phyloP scores from a whole-genome alignment of 2,329 filamentous ascomycete genomes.

The Penicillium hesseltinei region DNA sequence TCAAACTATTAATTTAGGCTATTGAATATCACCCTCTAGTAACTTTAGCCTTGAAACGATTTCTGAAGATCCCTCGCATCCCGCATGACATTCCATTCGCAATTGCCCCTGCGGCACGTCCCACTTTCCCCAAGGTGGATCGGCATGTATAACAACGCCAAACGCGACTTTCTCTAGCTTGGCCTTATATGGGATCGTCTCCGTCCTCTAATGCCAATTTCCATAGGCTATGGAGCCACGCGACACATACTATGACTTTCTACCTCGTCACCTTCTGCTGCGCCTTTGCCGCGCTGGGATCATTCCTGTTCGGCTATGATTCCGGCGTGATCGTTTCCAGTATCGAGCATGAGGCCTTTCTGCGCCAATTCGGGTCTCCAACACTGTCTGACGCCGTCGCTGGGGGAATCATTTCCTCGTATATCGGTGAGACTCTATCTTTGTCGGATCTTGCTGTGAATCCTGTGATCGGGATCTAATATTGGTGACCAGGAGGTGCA shows the following conservation, averaged over 20 bases:
- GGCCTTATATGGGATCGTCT: constrained; percentile 5
- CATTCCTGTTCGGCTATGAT: constrained; percentile 52
- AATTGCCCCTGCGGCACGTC: constrained; percentile 21
- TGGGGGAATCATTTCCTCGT: constrained; percentile 43
- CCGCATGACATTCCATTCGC: constrained; percentile 16
- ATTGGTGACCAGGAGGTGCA: constrained; percentile 33
- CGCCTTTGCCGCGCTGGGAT: constrained; percentile 47
- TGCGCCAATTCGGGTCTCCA: constrained; percentile 29
- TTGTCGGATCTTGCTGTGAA: not conserved
- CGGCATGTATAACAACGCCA: constrained; percentile 16
- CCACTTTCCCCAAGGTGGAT: constrained; percentile 17
- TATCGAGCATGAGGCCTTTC: constrained; percentile 37
- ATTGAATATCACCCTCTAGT: not conserved
- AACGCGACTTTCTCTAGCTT: constrained; percentile 6
- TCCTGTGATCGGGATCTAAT: constrained; percentile 16
- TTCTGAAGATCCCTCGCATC: constrained; percentile 17
- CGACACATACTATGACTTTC: constrained; percentile 26
- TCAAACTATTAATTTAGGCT: not conserved
- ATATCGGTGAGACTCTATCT: constrained; percentile 28
- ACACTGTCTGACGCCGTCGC: constrained; percentile 31
- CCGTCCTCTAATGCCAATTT: not conserved
- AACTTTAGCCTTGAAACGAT: not conserved
- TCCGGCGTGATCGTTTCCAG: constrained; percentile 40
- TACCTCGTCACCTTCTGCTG: constrained; percentile 37
- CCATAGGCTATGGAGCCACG: constrained; percentile 12